A percentile compares a stretch with the other conserved stretches of the same genome.
Conservation (phyloP, 805 yeast genomes). For the Yarrowia keelungensis region DNA sequence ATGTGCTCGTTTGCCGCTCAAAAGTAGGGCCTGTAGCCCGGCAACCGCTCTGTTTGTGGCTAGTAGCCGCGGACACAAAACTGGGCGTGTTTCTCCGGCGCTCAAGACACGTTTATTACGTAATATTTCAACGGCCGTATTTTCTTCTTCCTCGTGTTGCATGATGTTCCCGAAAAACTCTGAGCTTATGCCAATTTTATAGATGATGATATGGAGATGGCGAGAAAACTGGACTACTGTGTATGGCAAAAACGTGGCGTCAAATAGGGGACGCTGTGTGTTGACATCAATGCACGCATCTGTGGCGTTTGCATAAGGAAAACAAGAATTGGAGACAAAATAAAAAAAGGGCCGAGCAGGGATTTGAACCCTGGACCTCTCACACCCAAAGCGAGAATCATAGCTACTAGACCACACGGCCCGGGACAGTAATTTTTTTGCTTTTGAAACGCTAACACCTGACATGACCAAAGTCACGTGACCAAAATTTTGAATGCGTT, state of each 20-base stretch:
- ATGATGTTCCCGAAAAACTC: slow-evolving; percentile 10
- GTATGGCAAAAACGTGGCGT: not conserved
- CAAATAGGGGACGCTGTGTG: not conserved
- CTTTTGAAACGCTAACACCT: not conserved
- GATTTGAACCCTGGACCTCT: slow-evolving; percentile 48
- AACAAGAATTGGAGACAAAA: not conserved
- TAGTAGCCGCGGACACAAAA: no score
- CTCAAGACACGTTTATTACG: no score
- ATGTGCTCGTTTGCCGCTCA: not conserved
- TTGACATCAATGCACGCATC: not conserved
- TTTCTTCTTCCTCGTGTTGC: slow-evolving; percentile 22
- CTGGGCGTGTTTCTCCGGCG: no score
- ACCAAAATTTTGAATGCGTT: not conserved
- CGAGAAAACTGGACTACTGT: no score
- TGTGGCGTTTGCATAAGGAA: not conserved
- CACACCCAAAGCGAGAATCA: slow-evolving; percentile 48
- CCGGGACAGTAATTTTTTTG: not conserved
- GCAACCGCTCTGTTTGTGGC: no score
- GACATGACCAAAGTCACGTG: slow-evolving; percentile 6
- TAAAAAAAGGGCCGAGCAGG: slow-evolving; percentile 46
- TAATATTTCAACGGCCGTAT: not conserved
- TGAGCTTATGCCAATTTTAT: slow-evolving; percentile 1
- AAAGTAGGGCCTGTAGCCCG: not conserved
- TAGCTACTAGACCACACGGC: slow-evolving; percentile 48
- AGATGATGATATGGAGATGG: no score